Percentiles rank a stretch among this genome's conserved stretches.
phyloP scores from a whole-genome alignment of 306 rosid species.

The Urtica urens region DNA sequence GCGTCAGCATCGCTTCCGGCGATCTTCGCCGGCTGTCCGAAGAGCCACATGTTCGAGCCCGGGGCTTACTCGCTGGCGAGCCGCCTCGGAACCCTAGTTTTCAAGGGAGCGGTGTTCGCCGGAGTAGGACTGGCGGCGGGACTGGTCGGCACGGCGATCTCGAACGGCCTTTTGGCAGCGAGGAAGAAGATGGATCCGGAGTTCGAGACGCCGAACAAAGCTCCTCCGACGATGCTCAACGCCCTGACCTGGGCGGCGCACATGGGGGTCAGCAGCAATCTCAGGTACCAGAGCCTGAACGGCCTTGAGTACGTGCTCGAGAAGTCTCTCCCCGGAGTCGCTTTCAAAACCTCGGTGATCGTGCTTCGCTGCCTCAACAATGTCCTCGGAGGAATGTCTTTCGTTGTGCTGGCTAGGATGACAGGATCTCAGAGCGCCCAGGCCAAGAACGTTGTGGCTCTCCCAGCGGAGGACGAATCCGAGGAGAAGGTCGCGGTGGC shows the following conservation, averaged over 20 bases:
- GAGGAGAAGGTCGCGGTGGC: conserved; percentile 36
- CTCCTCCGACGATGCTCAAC: conserved; percentile 74
- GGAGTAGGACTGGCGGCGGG: conserved; percentile 83
- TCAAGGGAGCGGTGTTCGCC: conserved; percentile 65
- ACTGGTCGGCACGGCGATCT: conserved; percentile 58
- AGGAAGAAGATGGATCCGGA: conserved; percentile 82
- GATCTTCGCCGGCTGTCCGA: conserved; percentile 60
- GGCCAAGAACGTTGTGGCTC: conserved; percentile 16
- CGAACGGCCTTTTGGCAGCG: conserved; percentile 67
- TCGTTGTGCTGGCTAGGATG: conserved; percentile 69
- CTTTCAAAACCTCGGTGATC: conserved; percentile 74
- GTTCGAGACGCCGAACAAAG: conserved; percentile 75
- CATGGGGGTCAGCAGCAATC: conserved; percentile 80
- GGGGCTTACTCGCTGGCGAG: conserved; percentile 41
- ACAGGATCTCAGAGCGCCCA: conserved; percentile 67
- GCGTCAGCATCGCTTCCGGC: conserved; percentile 50
- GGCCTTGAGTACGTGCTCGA: conserved; percentile 65
- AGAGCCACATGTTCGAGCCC: conserved; percentile 91
- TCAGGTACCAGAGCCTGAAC: conserved; percentile 80
- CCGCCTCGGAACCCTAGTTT: conserved; percentile 62
- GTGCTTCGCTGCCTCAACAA: conserved; percentile 69
- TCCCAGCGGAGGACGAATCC: conserved; percentile 30
- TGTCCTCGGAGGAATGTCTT: conserved; percentile 78
- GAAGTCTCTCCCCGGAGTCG: conserved; percentile 52
- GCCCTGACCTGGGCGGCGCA: conserved; percentile 82